phyloP scores from a whole-genome alignment of 2,329 filamentous ascomycete genomes.

The Cephalotrichum gorgonifer region DNA sequence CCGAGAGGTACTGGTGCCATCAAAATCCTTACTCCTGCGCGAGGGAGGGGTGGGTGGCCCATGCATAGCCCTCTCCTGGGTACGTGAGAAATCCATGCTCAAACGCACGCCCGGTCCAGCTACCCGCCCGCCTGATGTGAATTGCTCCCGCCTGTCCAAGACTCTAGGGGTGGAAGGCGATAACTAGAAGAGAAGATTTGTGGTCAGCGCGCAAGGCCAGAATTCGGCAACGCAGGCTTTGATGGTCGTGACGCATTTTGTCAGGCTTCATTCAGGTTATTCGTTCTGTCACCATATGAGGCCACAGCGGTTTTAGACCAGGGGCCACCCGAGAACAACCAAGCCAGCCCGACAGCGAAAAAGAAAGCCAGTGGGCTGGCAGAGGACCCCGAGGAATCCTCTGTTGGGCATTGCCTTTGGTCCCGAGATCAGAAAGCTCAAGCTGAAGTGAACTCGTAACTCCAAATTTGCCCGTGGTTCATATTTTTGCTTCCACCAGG shows the following conservation, averaged over 20 bases:
- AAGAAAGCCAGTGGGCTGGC: neutral
- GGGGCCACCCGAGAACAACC: neutral
- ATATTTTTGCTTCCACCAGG: neutral
- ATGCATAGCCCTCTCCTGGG: neutral
- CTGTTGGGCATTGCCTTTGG: conserved; percentile 5
- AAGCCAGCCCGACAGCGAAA: neutral
- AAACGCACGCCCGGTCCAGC: neutral
- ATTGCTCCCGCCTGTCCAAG: neutral
- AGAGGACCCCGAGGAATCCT: neutral
- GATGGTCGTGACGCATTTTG: no score
- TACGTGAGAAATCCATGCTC: neutral
- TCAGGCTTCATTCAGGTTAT: conserved; percentile 5
- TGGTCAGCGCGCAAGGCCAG: neutral
- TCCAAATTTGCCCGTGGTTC: conserved; percentile 3
- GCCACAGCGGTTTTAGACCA: conserved; percentile 4
- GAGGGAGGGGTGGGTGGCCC: neutral
- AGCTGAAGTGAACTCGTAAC: neutral
- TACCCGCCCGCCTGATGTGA: neutral
- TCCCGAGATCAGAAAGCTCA: neutral
- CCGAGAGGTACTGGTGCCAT: neutral
- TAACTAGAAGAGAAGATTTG: neutral
- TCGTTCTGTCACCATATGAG: conserved; percentile 1
- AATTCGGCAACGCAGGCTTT: neutral
- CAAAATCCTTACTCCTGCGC: neutral
- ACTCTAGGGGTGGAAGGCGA: neutral